Evolutionary conservation across 306 rosid species (phyloP), one percentile per base, ranked within the genome.

Genomic region (Citrullus colocynthis): DNA sequence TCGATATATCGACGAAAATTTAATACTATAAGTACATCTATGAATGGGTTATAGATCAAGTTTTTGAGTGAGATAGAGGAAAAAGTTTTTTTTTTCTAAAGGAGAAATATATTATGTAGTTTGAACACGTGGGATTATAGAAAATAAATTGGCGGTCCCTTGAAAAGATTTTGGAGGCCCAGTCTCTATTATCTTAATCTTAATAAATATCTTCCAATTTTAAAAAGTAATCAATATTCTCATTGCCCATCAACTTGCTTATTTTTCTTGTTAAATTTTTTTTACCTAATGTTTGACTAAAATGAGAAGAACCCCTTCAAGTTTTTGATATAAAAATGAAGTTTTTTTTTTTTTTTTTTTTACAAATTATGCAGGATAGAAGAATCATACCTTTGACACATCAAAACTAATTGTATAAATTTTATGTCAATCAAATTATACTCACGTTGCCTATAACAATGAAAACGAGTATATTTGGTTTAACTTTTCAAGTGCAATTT

Each of bases 351-450:
- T 42, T 6, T 42, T 5, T 5, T 42, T 0, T 48, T 11, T 48
- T 10, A 11, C 52, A 48, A 48, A 48, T 11, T 2, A 48, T 9
- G 0, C 11, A 1, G 1, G 6, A 9, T 6, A 12, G 5, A 2
- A 5, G 0, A 3, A 44, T 2, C 3, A 36, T 3, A 36, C 0
- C 0, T 36, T 0, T 36, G 6, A 36, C 0, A 4, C 0, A 4
- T 36, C 39, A 2, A 36, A 0, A 2, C 0, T 36, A 3, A 44
- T 3, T 0, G 15, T 48, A 48, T 48, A 48, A 12, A 48, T 48
- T 12, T 48, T 3, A 48, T 48, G 1, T 48, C 4, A 12, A 48
- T 48, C 12, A 16, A 48, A 4, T 12, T 48, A 48, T 48, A 10
- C 0, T 48, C 5, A 48, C 0, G 5, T 11, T 48, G 52, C 4